Conservation (phyloP, 169 alveolate species). For the Plasmodium cynomolgi region DNA sequence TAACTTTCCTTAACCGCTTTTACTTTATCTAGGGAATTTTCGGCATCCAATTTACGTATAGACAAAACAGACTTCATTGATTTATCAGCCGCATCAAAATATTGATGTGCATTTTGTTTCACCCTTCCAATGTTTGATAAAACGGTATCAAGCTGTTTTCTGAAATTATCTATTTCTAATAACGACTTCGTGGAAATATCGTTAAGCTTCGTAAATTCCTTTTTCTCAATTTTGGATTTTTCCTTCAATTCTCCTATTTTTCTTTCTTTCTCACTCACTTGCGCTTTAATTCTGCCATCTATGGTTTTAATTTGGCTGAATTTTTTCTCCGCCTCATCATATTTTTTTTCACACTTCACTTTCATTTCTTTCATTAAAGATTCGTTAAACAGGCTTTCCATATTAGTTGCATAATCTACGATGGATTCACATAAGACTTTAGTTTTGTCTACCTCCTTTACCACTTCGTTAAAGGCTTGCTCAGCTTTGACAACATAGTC, state of each 20-base stretch:
- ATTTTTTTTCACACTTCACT: neutral
- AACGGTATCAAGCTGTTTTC: neutral
- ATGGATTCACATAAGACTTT: neutral
- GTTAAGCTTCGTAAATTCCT: neutral
- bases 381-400: neutral
- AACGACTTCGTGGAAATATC: neutral
- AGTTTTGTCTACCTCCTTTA: neutral
- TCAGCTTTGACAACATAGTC: neutral
- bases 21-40: neutral
- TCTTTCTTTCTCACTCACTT: neutral
- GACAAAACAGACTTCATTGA: slow-evolving; percentile 16
- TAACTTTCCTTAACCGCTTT: neutral
- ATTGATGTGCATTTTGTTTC: neutral
- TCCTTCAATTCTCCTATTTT: slow-evolving; percentile 6
- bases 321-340: neutral
- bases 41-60: neutral
- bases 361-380: neutral
- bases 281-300: neutral
- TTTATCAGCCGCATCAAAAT: neutral
- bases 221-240: slow-evolving; percentile 2
- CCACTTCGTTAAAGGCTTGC: neutral
- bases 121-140: neutral
- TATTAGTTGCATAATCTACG: neutral
- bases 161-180: slow-evolving; percentile 10
- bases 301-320: neutral